A percentile compares a stretch with the other conserved stretches of the same genome.
These are phyloP conservation scores for Globisporangium uncinulatum DNA, from an alignment of 352 stramenopile genomes.

Conservation along the genomic window DNA sequence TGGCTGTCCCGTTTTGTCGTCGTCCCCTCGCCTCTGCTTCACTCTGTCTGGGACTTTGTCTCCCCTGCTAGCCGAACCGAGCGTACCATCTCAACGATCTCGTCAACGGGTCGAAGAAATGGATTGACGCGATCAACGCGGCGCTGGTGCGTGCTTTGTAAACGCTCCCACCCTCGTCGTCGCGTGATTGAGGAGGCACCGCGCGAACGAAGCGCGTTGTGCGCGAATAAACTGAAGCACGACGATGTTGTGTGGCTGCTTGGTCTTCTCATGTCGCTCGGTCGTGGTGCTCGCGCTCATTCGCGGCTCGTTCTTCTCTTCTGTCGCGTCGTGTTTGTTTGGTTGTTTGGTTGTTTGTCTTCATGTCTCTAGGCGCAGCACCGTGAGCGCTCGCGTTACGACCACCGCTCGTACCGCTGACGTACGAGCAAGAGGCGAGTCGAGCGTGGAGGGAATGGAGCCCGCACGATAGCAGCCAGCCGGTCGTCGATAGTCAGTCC, in stretches of 20 bases:
- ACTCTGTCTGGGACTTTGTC: not conserved
- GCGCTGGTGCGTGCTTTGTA: conserved; percentile 66
- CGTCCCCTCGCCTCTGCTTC: not conserved
- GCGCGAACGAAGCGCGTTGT: conserved; percentile 11
- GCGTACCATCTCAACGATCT: conserved; percentile 87
- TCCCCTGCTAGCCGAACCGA: conserved; percentile 56
- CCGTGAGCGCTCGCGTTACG: conserved; percentile 13
- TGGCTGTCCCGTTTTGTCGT: not conserved
- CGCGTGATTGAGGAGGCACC: conserved; percentile 14
- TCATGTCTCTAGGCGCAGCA: conserved; percentile 9
- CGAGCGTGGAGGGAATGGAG: not conserved
- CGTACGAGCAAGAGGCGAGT: not conserved
- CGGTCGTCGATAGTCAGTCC: conserved; percentile 1
- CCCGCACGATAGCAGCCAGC: not conserved
- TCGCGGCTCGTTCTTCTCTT: not conserved
- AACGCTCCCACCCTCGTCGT: not conserved
- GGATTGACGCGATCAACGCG: conserved; percentile 85
- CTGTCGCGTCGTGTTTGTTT: not conserved
- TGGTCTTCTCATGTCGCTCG: not conserved
- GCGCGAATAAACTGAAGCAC: conserved; percentile 12
- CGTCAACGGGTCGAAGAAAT: conserved; percentile 88
- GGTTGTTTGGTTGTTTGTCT: not conserved
- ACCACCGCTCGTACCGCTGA: conserved; percentile 13
- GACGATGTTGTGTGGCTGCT: not conserved
- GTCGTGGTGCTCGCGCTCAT: conserved; percentile 1